Percentiles rank a stretch among this genome's conserved stretches.
Evolutionary conservation across 169 alveolate species (phyloP).

Genomic region (Besnoitia besnoiti): DNA sequence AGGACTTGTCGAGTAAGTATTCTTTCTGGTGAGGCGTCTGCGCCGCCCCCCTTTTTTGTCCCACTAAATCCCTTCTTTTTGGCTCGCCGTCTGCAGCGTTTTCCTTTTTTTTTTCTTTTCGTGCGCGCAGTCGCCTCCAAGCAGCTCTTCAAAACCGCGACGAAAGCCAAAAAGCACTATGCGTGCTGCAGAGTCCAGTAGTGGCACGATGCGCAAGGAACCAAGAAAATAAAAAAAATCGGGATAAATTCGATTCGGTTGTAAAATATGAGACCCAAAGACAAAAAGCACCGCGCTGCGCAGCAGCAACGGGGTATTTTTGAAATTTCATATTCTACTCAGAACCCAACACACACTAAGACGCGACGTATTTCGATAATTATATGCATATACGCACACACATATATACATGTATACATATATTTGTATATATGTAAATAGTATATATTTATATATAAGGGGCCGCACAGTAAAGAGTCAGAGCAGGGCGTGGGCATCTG

Average conservation of each 20-base stretch:
- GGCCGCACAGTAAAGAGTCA: too few species aligned
- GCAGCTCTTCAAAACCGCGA: conserved; percentile 7
- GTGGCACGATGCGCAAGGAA: neutral
- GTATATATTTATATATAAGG: neutral
- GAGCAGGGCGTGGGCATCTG: too few species aligned
- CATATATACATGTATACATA: neutral
- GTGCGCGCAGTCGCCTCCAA: neutral
- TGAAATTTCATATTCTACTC: too few species aligned
- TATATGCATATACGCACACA: neutral
- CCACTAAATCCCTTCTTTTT: too few species aligned
- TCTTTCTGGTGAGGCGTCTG: neutral
- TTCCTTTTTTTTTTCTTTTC: neutral
- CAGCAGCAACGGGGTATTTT: too few species aligned
- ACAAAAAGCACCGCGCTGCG: too few species aligned
- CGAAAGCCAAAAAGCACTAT: neutral
- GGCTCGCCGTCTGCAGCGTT: too few species aligned
- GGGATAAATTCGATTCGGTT: too few species aligned
- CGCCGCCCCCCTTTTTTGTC: neutral
- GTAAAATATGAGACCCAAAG: too few species aligned
- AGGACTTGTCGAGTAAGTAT: conserved; percentile 28
- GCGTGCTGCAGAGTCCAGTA: conserved; percentile 25
- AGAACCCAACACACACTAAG: too few species aligned
- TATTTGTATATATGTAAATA: neutral
- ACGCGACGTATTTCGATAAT: too few species aligned
- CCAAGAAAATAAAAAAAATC: too few species aligned